Base-by-base conservation (phyloP, 441 rosid genomes). In the Populus hybrid region DNA sequence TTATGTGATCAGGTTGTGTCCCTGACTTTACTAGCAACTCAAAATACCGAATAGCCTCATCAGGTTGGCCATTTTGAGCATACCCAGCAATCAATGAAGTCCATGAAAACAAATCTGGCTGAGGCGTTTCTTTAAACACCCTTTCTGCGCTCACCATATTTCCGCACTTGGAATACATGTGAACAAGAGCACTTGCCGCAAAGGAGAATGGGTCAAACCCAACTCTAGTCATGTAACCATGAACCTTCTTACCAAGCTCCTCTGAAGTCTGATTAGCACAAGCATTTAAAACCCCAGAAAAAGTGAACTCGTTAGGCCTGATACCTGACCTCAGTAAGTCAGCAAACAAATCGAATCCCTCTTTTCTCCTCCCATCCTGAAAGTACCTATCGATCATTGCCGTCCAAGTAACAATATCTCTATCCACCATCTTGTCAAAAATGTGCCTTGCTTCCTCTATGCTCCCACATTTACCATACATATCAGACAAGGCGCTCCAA, bases 401-500 rank as follows among this genome's bases (percentile, higher is more conserved):
- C 50, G 87, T 86, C 91, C 89, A 88, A 36, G 88, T 78, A 24
- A 87, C 88, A 57, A 79, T 81, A 79, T 86, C 86, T 86, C 80
- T 88, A 69, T 36, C 32, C n/a, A n/a, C 70, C 84, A 83, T 88
- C 67, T 42, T 73, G 38, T 88, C 82, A 34, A 82, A 86, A 73
- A 88, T 83, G 66, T 67, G 40, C 36, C 85, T 30, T 30, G 32
- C 32, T 30, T 30, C 32, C 32, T 30, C 32, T 30, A 30, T 66
- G 74, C 85, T 84, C 74, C 91, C 88, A 78, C 88, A 84, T 82
- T 86, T 86, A 3, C 84, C 87, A 69, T 86, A 85, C 81, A 86
- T 65, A 12, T 86, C 85, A 12, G 85, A 78, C 46, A 86, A 81
- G 61, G 85, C 88, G n/a, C 87, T 85, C 85, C 85, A 84, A 72